Conservation (phyloP, 768 basidiomycete genomes). For the Pleurotus giganteus region DNA sequence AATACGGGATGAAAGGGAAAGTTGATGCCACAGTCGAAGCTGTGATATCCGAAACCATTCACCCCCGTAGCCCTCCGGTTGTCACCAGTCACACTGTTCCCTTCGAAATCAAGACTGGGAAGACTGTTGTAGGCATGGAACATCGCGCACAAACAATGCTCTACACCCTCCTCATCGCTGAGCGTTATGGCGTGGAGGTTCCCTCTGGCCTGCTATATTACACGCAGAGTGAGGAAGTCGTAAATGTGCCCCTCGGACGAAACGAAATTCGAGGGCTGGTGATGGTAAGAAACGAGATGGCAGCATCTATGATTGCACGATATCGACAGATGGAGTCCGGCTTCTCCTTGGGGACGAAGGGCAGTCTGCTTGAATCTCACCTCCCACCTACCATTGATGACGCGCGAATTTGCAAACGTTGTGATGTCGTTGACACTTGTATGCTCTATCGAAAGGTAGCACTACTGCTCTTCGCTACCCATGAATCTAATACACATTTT, state of each 20-base stretch:
- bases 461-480: neutral
- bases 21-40: conserved; percentile 86
- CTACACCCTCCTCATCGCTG: conserved; percentile 86
- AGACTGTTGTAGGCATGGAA: conserved; percentile 72
- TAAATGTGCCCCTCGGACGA: conserved; percentile 72
- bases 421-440: conserved; percentile 82
- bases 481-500: conserved; percentile 8
- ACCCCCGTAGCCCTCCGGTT: conserved; percentile 18
- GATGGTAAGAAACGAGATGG: conserved; percentile 81
- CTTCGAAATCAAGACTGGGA: conserved; percentile 96
- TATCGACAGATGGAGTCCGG: conserved; percentile 17
- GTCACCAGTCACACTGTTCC: conserved; percentile 44
- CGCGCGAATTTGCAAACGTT: conserved; percentile 71
- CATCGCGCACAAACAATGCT: conserved; percentile 98
- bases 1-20: conserved; percentile 94
- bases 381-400: conserved; percentile 89
- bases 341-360: conserved; percentile 14
- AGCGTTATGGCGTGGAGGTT: conserved; percentile 85
- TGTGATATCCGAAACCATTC: conserved; percentile 47
- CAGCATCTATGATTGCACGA: conserved; percentile 68
- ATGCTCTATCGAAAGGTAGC: conserved; percentile 90
- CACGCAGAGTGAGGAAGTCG: conserved; percentile 86
- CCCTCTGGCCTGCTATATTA: conserved; percentile 89
- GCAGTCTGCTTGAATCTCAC: conserved; percentile 46
- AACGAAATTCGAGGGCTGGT: conserved; percentile 87